Conservation (phyloP, 176 grass and related monocot genomes). For the Stipa capillata region DNA sequence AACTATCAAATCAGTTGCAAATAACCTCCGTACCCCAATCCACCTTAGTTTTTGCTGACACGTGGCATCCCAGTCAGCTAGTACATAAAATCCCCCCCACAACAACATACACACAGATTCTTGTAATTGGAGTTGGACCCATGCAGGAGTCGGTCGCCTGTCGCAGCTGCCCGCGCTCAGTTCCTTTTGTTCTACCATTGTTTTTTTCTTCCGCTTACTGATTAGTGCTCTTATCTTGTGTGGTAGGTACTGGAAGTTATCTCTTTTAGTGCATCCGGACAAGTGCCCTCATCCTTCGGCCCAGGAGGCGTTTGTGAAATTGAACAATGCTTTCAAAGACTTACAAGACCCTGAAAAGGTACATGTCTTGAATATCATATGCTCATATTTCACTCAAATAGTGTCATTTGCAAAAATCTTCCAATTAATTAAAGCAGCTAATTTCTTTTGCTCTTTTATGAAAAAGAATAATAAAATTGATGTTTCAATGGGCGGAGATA, state of each 20-base stretch:
- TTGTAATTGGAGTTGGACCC: background rate
- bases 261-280: slow-evolving; percentile 89
- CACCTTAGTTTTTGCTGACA: background rate
- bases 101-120: too few relatives aligned
- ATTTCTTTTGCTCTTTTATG: background rate
- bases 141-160: background rate
- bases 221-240: slow-evolving; percentile 16
- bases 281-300: slow-evolving; percentile 93
- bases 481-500: background rate
- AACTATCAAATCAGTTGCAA: background rate
- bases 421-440: background rate
- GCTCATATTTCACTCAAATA: background rate
- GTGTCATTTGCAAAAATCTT: background rate
- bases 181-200: background rate
- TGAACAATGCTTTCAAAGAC: slow-evolving; percentile 96
- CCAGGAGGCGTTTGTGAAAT: slow-evolving; percentile 81
- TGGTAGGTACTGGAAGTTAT: slow-evolving; percentile 96
- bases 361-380: slow-evolving; percentile 4
- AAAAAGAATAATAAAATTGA: background rate
- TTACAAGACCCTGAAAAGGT: slow-evolving; percentile 92
- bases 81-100: too few relatives aligned
- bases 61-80: background rate
- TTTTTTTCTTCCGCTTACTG: background rate
- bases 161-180: background rate
- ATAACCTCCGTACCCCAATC: background rate